A percentile compares a stretch with the other conserved stretches of the same genome.
Evolutionary conservation across 306 rosid species (phyloP).

Genomic region (Begonia fuchsioides): DNA sequence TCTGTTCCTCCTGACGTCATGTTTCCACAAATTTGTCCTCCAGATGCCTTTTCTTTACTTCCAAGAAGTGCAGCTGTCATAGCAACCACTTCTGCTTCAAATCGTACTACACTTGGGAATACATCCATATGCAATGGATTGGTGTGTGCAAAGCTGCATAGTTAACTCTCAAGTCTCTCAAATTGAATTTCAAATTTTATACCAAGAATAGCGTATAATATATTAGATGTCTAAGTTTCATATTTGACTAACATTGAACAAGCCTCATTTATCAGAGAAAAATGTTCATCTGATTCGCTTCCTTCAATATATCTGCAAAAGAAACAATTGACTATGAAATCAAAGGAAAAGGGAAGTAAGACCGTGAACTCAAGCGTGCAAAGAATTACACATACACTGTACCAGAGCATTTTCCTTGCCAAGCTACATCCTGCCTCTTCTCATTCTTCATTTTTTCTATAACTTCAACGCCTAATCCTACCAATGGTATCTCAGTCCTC

Average conservation of each 20-base stretch:
- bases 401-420: slow-evolving; percentile 99
- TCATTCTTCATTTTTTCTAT: slow-evolving; percentile 56
- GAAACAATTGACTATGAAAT: slow-evolving; percentile 1
- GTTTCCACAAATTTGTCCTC: slow-evolving; percentile 87
- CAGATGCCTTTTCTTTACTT: slow-evolving; percentile 59
- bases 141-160: slow-evolving; percentile 85
- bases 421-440: slow-evolving; percentile 51
- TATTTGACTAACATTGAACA: slow-evolving; percentile 84
- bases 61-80: slow-evolving; percentile 92
- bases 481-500: slow-evolving; percentile 55
- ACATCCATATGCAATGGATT: slow-evolving; percentile 94
- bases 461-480: slow-evolving; percentile 54
- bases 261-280: slow-evolving; percentile 80
- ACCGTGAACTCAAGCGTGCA: neutral
- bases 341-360: no score
- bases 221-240: slow-evolving; percentile 9
- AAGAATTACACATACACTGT: slow-evolving; percentile 61
- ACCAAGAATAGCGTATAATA: neutral
- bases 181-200: no score
- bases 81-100: slow-evolving; percentile 91
- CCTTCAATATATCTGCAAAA: slow-evolving; percentile 81
- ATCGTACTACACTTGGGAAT: slow-evolving; percentile 62
- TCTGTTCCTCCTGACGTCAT: slow-evolving; percentile 99
- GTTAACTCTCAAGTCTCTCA: no score
- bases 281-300: slow-evolving; percentile 63